phyloP scores from a whole-genome alignment of 2,329 filamentous ascomycete species.

The Bipolaris victoriae region DNA sequence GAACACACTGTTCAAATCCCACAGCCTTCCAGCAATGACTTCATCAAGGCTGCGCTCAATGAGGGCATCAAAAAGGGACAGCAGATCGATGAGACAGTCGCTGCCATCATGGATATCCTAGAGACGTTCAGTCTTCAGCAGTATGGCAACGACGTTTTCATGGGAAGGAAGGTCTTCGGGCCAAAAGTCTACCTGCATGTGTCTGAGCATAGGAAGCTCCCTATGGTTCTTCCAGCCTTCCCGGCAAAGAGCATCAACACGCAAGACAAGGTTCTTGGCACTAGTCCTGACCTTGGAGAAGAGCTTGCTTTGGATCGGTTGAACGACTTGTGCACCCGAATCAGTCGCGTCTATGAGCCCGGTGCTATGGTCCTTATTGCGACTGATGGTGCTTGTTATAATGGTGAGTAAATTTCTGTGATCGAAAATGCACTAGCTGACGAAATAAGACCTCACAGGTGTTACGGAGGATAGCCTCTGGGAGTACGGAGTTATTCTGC shows the following conservation, averaged over 20 bases:
- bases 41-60: too few species aligned
- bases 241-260: conserved; percentile 67
- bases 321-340: conserved; percentile 50
- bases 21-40: too few species aligned
- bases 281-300: conserved; percentile 52
- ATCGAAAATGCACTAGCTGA: neutral
- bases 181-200: too few species aligned
- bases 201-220: conserved; percentile 5
- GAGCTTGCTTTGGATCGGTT: conserved; percentile 51
- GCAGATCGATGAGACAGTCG: too few species aligned
- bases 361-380: conserved; percentile 50
- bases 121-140: too few species aligned
- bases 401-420: conserved; percentile 32
- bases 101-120: too few species aligned
- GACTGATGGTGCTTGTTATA: conserved; percentile 51
- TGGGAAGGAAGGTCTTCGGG: too few species aligned
- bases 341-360: conserved; percentile 43
- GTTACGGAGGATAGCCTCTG: neutral
- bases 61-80: too few species aligned
- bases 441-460: conserved; percentile 36
- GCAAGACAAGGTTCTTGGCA: conserved; percentile 59
- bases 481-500: neutral
- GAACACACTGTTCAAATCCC: too few species aligned
- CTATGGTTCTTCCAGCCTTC: conserved; percentile 58
- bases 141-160: too few species aligned